phyloP scores from a whole-genome alignment of 345 rosid genomes.

The Turnera subulata region DNA sequence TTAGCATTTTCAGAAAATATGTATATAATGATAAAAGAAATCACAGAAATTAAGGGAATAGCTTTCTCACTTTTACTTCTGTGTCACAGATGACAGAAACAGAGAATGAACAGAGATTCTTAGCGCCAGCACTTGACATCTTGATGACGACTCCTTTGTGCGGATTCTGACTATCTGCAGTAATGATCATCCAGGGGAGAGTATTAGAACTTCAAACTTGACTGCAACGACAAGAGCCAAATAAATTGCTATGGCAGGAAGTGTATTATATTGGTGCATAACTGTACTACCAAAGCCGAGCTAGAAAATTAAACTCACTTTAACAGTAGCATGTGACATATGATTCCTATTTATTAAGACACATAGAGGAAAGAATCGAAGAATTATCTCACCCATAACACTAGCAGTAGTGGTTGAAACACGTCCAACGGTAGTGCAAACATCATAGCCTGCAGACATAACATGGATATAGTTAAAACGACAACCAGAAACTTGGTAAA shows the following conservation, averaged over 20 bases:
- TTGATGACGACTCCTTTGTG: constrained; percentile 70
- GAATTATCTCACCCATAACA: constrained; percentile 49
- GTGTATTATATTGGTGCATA: too few relatives aligned
- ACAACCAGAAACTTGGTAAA: not conserved
- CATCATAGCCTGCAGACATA: constrained; percentile 67
- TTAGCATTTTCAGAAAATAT: constrained; percentile 12
- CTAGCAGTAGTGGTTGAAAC: constrained; percentile 43
- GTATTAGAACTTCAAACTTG: constrained; percentile 19
- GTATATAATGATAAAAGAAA: constrained; percentile 8
- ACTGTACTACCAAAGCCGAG: too few relatives aligned
- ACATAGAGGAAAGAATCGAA: not conserved
- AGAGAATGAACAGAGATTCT: constrained; percentile 67
- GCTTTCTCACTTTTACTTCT: constrained; percentile 58
- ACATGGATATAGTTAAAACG: constrained; percentile 16
- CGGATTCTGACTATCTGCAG: constrained; percentile 68
- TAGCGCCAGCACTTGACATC: constrained; percentile 45
- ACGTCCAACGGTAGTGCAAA: constrained; percentile 69
- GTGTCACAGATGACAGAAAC: constrained; percentile 74
- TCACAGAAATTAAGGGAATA: constrained; percentile 17
- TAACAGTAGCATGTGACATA: too few relatives aligned
- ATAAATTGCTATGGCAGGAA: not conserved
- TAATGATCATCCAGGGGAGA: constrained; percentile 15
- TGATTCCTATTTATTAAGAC: too few relatives aligned
- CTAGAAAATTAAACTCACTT: too few relatives aligned
- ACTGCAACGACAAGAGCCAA: constrained; percentile 1